Percentiles rank a stretch among this genome's conserved stretches.
phyloP scores from a whole-genome alignment of 805 yeast genomes.

The Saccharomyces paradoxus region DNA sequence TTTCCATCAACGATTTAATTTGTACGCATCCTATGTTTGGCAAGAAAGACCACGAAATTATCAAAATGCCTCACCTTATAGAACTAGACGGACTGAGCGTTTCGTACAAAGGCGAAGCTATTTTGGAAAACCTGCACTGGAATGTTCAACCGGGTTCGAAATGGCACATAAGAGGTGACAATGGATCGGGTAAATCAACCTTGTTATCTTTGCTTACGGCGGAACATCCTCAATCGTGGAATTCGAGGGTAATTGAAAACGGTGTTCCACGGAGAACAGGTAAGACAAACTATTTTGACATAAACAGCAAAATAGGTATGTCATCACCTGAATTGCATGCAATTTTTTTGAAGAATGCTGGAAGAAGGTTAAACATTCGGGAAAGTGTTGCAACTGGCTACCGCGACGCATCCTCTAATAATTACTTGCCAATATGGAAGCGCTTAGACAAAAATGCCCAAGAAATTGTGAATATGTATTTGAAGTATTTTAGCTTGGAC shows the following conservation, averaged over 20 bases:
- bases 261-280: constrained; percentile 62
- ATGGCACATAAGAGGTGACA: constrained; percentile 85
- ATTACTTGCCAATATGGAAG: constrained; percentile 42
- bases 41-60: constrained; percentile 7
- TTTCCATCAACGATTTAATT: constrained; percentile 16
- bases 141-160: constrained; percentile 59
- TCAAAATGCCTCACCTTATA: constrained; percentile 28
- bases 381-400: constrained; percentile 68
- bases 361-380: constrained; percentile 37
- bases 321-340: constrained; percentile 91
- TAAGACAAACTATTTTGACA: constrained; percentile 61
- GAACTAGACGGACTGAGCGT: constrained; percentile 59
- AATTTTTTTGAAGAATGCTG: constrained; percentile 49
- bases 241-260: constrained; percentile 58
- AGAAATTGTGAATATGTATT: constrained; percentile 36
- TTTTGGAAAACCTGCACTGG: constrained; percentile 60
- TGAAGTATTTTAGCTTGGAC: constrained; percentile 40
- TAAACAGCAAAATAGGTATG: constrained; percentile 73
- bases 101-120: constrained; percentile 51
- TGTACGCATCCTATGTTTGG: constrained; percentile 19
- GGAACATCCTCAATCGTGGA: constrained; percentile 97
- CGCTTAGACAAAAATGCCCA: constrained; percentile 33
- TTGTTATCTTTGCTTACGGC: constrained; percentile 75
- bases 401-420: constrained; percentile 46
- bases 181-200: constrained; percentile 93